Conservation (phyloP, 75 land plant species). For the Sequoiadendron giganteum region DNA sequence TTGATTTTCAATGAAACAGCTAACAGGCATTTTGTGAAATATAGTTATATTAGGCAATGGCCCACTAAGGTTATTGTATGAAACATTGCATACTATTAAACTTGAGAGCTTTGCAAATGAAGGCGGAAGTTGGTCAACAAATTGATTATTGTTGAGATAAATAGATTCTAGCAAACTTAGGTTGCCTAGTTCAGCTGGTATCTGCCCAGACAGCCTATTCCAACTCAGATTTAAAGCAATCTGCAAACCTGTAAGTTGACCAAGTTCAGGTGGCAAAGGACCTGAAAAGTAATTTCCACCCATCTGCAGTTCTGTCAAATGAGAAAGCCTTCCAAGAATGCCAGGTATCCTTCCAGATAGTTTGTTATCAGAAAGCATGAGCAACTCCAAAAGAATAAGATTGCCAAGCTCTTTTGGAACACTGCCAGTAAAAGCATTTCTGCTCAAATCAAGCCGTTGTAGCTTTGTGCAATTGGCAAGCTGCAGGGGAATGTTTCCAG, state of each 20-base stretch:
- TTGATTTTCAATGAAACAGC: conserved; percentile 67
- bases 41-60: conserved; percentile 49
- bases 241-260: conserved; percentile 54
- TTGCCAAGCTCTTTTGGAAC: conserved; percentile 63
- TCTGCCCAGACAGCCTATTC: conserved; percentile 57
- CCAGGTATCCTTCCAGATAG: conserved; percentile 62
- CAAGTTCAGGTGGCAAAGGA: conserved; percentile 59
- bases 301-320: conserved; percentile 70
- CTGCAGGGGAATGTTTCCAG: conserved; percentile 61
- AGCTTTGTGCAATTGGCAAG: conserved; percentile 49
- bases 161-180: conserved; percentile 52
- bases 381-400: conserved; percentile 51
- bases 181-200: conserved; percentile 65
- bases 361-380: conserved; percentile 64
- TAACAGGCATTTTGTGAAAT: conserved; percentile 55
- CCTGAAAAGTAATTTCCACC: conserved; percentile 75
- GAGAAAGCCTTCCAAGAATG: conserved; percentile 57
- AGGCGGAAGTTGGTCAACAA: conserved; percentile 57
- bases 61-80: conserved; percentile 70
- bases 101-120: conserved; percentile 56
- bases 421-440: conserved; percentile 38
- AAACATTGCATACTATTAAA: conserved; percentile 61
- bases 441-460: conserved; percentile 65
- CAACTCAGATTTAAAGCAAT: conserved; percentile 68
- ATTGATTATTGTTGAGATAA: conserved; percentile 58